These are phyloP conservation scores for Clonostachys rhizophaga DNA, from an alignment of 2,329 filamentous ascomycete species.

Conservation along the genomic window DNA sequence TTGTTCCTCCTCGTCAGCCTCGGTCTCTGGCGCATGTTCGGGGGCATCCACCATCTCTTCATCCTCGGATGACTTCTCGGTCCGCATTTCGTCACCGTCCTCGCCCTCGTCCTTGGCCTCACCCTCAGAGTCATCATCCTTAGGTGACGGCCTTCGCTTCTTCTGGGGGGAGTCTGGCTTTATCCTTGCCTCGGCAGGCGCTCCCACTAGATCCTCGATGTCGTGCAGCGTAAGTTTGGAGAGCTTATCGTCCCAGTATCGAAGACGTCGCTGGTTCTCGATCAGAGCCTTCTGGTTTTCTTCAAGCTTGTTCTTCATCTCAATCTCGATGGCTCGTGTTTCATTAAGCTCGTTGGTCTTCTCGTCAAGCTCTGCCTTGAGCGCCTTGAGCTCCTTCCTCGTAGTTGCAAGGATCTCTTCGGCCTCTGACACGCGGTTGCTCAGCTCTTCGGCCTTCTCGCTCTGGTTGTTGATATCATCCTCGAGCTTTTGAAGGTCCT, in stretches of 20 bases:
- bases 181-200: constrained; percentile 12
- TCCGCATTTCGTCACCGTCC: constrained; percentile 11
- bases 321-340: constrained; percentile 85
- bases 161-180: background rate
- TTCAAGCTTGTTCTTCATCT: constrained; percentile 97
- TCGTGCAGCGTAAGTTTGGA: constrained; percentile 80
- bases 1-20: constrained; percentile 16
- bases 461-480: constrained; percentile 74
- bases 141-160: constrained; percentile 3
- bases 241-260: constrained; percentile 88
- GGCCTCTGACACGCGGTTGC: constrained; percentile 73
- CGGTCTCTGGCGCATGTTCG: constrained; percentile 9
- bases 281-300: constrained; percentile 85
- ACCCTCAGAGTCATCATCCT: constrained; percentile 12
- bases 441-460: constrained; percentile 68
- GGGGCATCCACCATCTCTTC: constrained; percentile 1
- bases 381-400: constrained; percentile 70
- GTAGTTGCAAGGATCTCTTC: constrained; percentile 73
- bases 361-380: constrained; percentile 84
- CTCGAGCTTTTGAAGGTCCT: constrained; percentile 74
- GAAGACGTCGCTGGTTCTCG: constrained; percentile 80
- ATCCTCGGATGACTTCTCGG: constrained; percentile 1
- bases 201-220: constrained; percentile 60
- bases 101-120: constrained; percentile 26
- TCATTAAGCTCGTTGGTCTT: constrained; percentile 84